Evolutionary conservation across 352 stramenopile genomes (phyloP).

Genomic region (Phytophthora sojae): DNA sequence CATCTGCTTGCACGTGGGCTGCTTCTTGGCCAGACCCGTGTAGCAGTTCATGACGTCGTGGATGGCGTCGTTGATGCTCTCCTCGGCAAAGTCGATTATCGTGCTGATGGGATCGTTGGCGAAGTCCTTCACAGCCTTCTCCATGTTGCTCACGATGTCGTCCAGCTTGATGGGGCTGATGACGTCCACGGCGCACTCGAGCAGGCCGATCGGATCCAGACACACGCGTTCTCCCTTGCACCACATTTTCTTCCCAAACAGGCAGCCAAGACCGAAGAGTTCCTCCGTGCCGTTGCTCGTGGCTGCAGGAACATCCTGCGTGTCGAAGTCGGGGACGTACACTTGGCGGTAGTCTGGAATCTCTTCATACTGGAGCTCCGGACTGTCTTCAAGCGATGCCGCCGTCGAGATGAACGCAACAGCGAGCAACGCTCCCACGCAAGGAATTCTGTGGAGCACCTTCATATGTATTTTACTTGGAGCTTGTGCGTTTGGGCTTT

Average conservation of each 20-base stretch:
- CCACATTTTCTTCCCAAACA: slow-evolving; percentile 9
- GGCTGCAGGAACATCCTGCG: background rate
- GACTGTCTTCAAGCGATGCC: too few species aligned
- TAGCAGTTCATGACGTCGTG: slow-evolving; percentile 5
- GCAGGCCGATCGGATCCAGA: slow-evolving; percentile 1
- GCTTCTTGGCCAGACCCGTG: slow-evolving; percentile 5
- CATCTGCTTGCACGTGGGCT: slow-evolving; percentile 8
- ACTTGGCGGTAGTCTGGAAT: background rate
- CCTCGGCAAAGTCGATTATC: slow-evolving; percentile 5
- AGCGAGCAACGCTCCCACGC: too few species aligned
- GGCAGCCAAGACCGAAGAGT: background rate
- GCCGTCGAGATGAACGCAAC: too few species aligned
- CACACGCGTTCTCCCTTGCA: slow-evolving; percentile 4
- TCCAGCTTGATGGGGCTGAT: slow-evolving; percentile 9
- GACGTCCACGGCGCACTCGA: slow-evolving; percentile 2
- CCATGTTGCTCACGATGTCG: slow-evolving; percentile 4
- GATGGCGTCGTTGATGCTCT: background rate
- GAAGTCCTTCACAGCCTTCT: slow-evolving; percentile 2
- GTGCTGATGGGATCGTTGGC: slow-evolving; percentile 5
- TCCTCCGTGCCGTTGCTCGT: background rate
- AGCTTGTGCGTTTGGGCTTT: too few species aligned
- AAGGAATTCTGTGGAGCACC: too few species aligned
- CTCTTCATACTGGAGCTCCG: background rate
- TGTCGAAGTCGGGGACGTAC: slow-evolving; percentile 3
- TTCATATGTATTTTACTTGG: too few species aligned